A percentile compares a stretch with the other conserved stretches of the same genome.
Evolutionary conservation across 352 stramenopile species (phyloP).

Genomic region (Hyaloperonospora brassicae): DNA sequence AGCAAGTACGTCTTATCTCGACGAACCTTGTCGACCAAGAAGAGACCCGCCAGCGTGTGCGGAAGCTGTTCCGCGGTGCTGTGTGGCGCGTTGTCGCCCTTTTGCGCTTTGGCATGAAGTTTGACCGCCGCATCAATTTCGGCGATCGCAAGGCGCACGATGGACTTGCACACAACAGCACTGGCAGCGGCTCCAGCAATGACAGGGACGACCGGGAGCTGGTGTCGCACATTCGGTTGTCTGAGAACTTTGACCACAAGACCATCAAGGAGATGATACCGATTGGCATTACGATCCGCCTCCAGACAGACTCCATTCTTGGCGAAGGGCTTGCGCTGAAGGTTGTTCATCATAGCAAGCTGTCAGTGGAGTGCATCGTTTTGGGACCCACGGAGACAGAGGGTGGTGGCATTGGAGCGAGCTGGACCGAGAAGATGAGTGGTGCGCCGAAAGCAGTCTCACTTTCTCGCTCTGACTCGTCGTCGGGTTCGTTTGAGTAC

Average conservation of each 20-base stretch:
- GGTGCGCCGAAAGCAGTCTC: constrained; percentile 15
- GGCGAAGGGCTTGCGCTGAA: constrained; percentile 68
- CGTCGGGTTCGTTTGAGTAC: constrained; percentile 36
- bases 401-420: not conserved
- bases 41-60: constrained; percentile 65
- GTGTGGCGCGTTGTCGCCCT: constrained; percentile 85
- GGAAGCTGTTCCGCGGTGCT: constrained; percentile 74
- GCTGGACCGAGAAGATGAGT: constrained; percentile 8
- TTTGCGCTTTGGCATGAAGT: constrained; percentile 82
- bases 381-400: constrained; percentile 41
- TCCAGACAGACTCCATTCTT: constrained; percentile 73
- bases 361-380: constrained; percentile 81
- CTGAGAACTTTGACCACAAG: constrained; percentile 86
- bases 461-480: constrained; percentile 30
- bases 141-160: constrained; percentile 44
- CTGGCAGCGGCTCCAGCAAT: constrained; percentile 7
- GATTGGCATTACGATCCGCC: constrained; percentile 70
- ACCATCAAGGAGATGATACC: constrained; percentile 87
- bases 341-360: constrained; percentile 74
- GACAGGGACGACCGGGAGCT: constrained; percentile 35
- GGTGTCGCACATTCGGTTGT: constrained; percentile 74
- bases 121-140: constrained; percentile 78
- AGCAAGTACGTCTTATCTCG: constrained; percentile 78
- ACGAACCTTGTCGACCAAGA: constrained; percentile 85
- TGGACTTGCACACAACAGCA: constrained; percentile 13